Evolutionary conservation across 2,329 filamentous ascomycete species (phyloP), one percentile per base, ranked within the genome.

Genomic region (Magnaporthiopsis incrustans): DNA sequence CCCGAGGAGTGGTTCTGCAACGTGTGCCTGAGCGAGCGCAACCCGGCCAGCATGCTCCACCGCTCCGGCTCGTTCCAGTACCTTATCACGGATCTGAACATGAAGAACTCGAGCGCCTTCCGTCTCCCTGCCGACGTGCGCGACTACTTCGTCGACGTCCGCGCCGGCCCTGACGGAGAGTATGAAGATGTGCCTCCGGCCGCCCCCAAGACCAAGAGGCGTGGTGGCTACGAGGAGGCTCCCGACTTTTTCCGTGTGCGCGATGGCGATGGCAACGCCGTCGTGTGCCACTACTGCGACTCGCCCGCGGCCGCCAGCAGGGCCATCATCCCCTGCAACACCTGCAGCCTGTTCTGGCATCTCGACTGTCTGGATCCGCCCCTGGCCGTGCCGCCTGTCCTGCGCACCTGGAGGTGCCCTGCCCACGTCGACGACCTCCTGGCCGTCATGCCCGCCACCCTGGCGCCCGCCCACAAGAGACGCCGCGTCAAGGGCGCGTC

Each of bases 341-440:
- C 84, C 71, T 99, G 94, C 76, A 81, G 85, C 15, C 82, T 91
- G 44, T 84, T 88, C 72, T 99, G 93, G 90, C 95, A 99, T 77
- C 81, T 97, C 62, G 94, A 98, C 75, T 99, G 95, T 76, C 79
- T 96, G 22, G 88, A 96, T 72, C 91, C 92, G 33, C 93, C 94
- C 44, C 78, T 93, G 71, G 87, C 92, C 44, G 86, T 90, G 64
- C 90, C 92, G 56, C 93, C 93, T 14, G 83, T 87, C 62, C 81
- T 89, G 62, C 86, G 88, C 71, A 89, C 87, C 64, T 99, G 92
- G 91, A 89, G 87, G 75, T 99, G 95, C 73, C 94, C 94, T 61
- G 87, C 90, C 67, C 95, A 99, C 73, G 81, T 89, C 57, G 91
- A 95, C 63, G 88, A 94, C 67, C 82, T 93, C 64, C 80, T 96